Evolutionary conservation across 169 alveolate species (phyloP).

Genomic region (Cryptosporidium sp.): DNA sequence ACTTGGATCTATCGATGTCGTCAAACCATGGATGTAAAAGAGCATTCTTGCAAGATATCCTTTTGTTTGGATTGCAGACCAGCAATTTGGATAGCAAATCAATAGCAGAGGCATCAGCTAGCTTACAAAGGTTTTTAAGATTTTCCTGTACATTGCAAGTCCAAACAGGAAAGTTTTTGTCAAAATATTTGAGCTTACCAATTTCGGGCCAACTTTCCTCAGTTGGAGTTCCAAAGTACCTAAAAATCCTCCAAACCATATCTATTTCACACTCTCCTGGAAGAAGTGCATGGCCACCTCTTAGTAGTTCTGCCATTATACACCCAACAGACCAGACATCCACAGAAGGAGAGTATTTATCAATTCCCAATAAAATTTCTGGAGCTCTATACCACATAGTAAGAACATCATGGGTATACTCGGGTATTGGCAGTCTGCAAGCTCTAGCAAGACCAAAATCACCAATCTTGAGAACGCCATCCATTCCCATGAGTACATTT

Average conservation of each 20-base stretch:
- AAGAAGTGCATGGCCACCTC: conserved; percentile 84
- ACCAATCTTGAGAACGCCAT: conserved; percentile 85
- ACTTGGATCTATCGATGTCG: conserved; percentile 67
- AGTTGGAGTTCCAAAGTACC: conserved; percentile 88
- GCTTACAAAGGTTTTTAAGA: conserved; percentile 55
- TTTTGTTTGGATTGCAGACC: conserved; percentile 73
- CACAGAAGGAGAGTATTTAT: conserved; percentile 88
- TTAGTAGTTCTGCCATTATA: conserved; percentile 87
- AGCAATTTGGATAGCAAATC: conserved; percentile 76
- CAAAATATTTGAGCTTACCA: conserved; percentile 51
- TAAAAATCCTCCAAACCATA: conserved; percentile 87
- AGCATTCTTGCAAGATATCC: conserved; percentile 78
- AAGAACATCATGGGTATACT: conserved; percentile 89
- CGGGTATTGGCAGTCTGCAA: conserved; percentile 87
- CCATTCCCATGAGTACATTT: conserved; percentile 84
- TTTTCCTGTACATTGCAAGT: conserved; percentile 40
- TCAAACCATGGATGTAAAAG: conserved; percentile 77
- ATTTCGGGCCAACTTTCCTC: conserved; percentile 87
- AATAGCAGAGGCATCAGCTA: conserved; percentile 69
- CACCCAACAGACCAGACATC: conserved; percentile 92
- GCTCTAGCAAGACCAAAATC: conserved; percentile 91
- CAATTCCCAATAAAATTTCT: conserved; percentile 88
- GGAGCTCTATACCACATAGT: conserved; percentile 92
- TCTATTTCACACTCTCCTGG: conserved; percentile 89
- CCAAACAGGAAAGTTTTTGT: conserved; percentile 72